Evolutionary conservation across 1,284 basidiomycete genomes (phyloP), one percentile per base, ranked within the genome.

Genomic region (Heterobasidion parviporum): DNA sequence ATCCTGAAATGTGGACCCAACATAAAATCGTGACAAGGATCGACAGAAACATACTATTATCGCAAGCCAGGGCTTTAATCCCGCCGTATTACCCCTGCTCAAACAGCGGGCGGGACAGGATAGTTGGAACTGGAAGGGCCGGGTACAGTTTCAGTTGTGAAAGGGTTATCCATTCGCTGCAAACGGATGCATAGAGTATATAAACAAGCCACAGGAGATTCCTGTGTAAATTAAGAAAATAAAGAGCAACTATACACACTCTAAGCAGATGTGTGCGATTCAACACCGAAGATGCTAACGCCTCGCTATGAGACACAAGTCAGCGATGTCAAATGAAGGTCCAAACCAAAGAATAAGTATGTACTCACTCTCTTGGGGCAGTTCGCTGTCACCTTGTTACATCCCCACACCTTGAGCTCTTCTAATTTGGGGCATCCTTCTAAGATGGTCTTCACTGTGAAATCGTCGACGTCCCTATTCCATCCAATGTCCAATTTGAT

Each of bases 391-490:
- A 91, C 67, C 46, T 75, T 73, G 66, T 84, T 87, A 65, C 87
- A 90, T 6, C 87, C 87, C 82, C 83, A 89, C 3, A 84, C 76
- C 64, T 78, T 85, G 57, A 89, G 66, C 62, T 88, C 83, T 44
- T 68, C 66, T 49, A 90, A 60, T 48, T 73, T 69, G 32, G 64
- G 63, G 57, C 82, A 82, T 1, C 72, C 66, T 14, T 89, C 83
- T 60, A 93, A 67, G 63, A 93, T 72, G 18, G 71, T 77, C 68
- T 90, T 87, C 58, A 98, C 70, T 1, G 89, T 75, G 64, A 87
- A 93, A 68, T 99, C 90, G 61, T 95, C 89, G 35, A 92, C 78
- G 41, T 82, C 79, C 46, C 96, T 74, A 61, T 94, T 95, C 80
- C 92, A 99, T 1, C 94, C 88, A 6, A 97, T 68, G 65, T 99